Conservation (phyloP, 169 alveolate species). For the Besnoitia besnoiti region DNA sequence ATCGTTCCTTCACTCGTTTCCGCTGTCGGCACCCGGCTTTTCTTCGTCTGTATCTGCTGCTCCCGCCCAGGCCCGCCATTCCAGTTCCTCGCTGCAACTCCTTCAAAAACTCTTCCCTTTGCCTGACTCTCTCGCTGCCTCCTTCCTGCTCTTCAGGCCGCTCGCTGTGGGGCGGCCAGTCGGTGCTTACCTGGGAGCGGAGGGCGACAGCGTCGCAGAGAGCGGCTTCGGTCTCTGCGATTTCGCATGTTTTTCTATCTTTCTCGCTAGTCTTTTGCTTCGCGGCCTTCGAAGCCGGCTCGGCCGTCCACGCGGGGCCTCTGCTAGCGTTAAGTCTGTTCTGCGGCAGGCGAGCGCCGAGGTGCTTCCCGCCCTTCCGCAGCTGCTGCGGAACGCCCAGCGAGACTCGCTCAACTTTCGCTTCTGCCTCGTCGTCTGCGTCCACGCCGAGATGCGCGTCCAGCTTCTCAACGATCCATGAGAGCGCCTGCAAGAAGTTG, state of each 20-base stretch:
- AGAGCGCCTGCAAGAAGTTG: background rate
- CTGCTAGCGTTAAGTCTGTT: background rate
- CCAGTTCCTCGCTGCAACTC: too few species aligned
- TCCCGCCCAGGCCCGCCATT: too few species aligned
- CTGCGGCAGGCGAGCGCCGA: background rate
- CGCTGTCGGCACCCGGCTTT: too few species aligned
- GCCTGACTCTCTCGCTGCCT: too few species aligned
- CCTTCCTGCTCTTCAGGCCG: too few species aligned
- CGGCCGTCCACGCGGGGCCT: background rate
- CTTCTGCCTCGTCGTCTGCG: background rate
- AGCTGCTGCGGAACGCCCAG: constrained; percentile 10
- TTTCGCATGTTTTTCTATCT: background rate
- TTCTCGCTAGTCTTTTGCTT: background rate
- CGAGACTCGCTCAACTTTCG: background rate
- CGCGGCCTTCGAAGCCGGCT: background rate
- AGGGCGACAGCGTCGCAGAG: background rate
- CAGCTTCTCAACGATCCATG: background rate
- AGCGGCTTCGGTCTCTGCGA: background rate
- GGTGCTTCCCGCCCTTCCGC: background rate
- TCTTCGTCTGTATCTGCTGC: too few species aligned
- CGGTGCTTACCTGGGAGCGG: background rate
- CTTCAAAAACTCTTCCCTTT: too few species aligned
- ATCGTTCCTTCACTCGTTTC: too few species aligned
- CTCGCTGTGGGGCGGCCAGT: too few species aligned
- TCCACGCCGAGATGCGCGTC: background rate